Evolutionary conservation across 2,329 filamentous ascomycete genomes (phyloP).

Genomic region (Gaeumannomyces sp.): DNA sequence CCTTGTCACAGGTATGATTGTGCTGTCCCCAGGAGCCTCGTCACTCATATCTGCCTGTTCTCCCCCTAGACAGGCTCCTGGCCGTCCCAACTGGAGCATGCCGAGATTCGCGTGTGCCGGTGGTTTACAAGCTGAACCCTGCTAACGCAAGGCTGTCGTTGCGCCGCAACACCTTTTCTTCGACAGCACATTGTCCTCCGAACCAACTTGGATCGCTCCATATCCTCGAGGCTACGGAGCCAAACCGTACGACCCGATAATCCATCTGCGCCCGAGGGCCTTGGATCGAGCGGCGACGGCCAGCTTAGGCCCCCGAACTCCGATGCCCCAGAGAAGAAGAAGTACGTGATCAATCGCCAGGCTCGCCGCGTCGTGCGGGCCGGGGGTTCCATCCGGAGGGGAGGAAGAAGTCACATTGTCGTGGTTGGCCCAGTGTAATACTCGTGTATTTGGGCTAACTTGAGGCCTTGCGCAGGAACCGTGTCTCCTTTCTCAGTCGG

Average conservation of each 20-base stretch:
- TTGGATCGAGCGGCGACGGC: slow-evolving; percentile 5
- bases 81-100: too few relatives aligned
- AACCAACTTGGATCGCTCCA: slow-evolving; percentile 57
- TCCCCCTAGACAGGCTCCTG: too few relatives aligned
- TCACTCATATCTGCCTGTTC: too few relatives aligned
- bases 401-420: too few relatives aligned
- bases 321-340: slow-evolving; percentile 55
- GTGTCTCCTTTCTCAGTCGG: slow-evolving; percentile 79
- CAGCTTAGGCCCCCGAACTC: slow-evolving; percentile 14
- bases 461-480: not conserved
- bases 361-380: not conserved
- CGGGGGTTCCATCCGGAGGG: not conserved
- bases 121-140: not conserved
- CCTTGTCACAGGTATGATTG: slow-evolving; percentile 23
- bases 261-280: slow-evolving; percentile 21
- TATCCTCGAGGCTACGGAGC: slow-evolving; percentile 23
- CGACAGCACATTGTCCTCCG: slow-evolving; percentile 57
- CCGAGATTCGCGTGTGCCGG: too few relatives aligned
- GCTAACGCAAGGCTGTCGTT: not conserved
- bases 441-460: slow-evolving; percentile 5
- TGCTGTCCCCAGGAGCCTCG: not conserved
- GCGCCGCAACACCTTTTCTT: not conserved
- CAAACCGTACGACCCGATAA: slow-evolving; percentile 40
- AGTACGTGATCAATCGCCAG: slow-evolving; percentile 37
- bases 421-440: not conserved